phyloP scores from a whole-genome alignment of 768 basidiomycete genomes.

The Gelatoporia subvermispora region DNA sequence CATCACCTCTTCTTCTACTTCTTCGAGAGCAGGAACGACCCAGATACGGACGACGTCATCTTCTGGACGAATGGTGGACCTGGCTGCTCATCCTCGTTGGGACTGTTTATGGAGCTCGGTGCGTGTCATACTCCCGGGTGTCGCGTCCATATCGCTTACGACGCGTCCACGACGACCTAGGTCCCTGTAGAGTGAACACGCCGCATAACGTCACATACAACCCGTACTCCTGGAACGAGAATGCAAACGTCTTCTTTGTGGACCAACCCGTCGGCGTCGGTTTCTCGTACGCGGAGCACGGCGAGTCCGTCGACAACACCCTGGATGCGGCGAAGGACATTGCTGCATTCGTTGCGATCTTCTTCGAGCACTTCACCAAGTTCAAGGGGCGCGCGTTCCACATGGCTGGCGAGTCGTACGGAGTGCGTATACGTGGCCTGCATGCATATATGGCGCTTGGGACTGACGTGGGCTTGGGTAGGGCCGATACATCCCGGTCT shows the following conservation, averaged over 20 bases:
- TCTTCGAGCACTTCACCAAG: constrained; percentile 68
- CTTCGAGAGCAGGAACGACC: constrained; percentile 39
- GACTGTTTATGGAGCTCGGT: constrained; percentile 48
- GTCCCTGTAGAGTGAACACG: constrained; percentile 63
- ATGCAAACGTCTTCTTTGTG: constrained; percentile 52
- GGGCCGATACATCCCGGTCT: constrained; percentile 51
- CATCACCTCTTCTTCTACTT: constrained; percentile 45
- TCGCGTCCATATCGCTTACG: constrained; percentile 36
- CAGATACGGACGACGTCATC: constrained; percentile 24
- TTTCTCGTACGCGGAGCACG: constrained; percentile 48
- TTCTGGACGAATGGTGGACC: constrained; percentile 35
- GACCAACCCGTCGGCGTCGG: constrained; percentile 36
- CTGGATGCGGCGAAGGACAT: constrained; percentile 69
- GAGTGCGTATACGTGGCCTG: constrained; percentile 27
- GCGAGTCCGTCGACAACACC: constrained; percentile 56
- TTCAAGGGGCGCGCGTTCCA: constrained; percentile 58
- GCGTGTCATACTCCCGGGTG: constrained; percentile 15
- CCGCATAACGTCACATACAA: constrained; percentile 48
- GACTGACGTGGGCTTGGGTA: constrained; percentile 11
- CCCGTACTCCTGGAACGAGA: constrained; percentile 62
- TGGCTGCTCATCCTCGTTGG: constrained; percentile 24
- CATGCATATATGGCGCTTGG: neutral
- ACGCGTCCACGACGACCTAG: constrained; percentile 42
- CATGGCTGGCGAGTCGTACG: constrained; percentile 46
- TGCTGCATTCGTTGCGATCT: constrained; percentile 64